Evolutionary conservation across 495 filamentous ascomycete species (phyloP), one percentile per base, ranked within the genome.

Genomic region (Penicillium parvum): DNA sequence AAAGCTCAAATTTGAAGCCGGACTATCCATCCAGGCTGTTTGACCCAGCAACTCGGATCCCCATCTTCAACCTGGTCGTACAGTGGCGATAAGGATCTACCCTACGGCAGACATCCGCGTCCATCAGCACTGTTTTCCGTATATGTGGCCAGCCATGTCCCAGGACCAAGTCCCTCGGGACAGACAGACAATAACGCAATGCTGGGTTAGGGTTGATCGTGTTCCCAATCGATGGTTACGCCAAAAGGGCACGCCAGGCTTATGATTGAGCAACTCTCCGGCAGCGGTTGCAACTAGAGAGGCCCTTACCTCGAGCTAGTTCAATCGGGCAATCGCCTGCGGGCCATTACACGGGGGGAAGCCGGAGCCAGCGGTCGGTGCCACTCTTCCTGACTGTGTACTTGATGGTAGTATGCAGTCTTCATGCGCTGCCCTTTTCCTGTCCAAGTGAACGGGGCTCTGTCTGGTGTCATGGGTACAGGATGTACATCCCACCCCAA

Each of bases 291-390:
- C 36, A 18, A 35, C 27, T 44, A 25, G 28, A 25, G 23, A 47
- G 27, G 39, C 50, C 53, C 53, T 57, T 57, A 23, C 53, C 50
- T 58, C 32, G 42, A 39, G 47, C 47, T 50, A 45, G 43, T 35
- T 50, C 17, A 14, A 10, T 41, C 41, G 18, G 15, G 26, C 23
- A 19, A 45, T 37, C 16, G 39, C 11, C 12, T 37, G 27, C 27
- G n/a, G n/a, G 32, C 18, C 15, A 37, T 33, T 39, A 32, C 42
- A 35, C 22, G 28, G 28, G n/a, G n/a, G n/a, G n/a, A n/a, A n/a
- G n/a, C n/a, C n/a, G n/a, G n/a, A n/a, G n/a, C n/a, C n/a, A n/a
- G n/a, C n/a, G 15, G 37, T 29, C 37, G 37, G 37, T 39, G 37
- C n/a, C n/a, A n/a, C 21, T 39, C 36, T 39, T 21, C 36, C 25